Evolutionary conservation across 2,329 filamentous ascomycete species (phyloP).

Genomic region (Aspergillus sp.): DNA sequence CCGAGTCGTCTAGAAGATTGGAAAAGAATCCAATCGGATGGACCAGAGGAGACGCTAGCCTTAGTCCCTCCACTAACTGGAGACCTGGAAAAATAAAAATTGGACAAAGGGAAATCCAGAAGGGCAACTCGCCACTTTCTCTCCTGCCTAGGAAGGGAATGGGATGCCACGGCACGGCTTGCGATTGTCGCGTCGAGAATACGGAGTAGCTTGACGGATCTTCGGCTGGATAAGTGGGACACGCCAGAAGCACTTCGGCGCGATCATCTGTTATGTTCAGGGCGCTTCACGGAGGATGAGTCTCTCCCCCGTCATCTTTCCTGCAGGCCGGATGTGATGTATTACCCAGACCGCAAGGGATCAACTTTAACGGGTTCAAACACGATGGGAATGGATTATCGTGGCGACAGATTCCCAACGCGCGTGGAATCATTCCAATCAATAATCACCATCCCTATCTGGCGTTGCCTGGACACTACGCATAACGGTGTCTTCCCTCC

Average conservation of each 20-base stretch:
- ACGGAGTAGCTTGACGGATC: not conserved
- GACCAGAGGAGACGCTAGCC: slow-evolving; percentile 6
- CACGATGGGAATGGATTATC: slow-evolving; percentile 1
- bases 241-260: not conserved
- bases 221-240: not conserved
- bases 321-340: slow-evolving; percentile 1
- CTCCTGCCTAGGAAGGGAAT: no score
- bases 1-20: slow-evolving; percentile 15
- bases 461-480: not conserved
- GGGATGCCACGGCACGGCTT: not conserved
- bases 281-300: not conserved
- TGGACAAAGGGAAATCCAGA: slow-evolving; percentile 1
- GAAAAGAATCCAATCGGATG: slow-evolving; percentile 19
- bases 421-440: not conserved
- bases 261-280: not conserved
- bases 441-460: not conserved
- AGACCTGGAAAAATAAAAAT: not conserved
- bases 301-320: not conserved
- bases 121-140: not conserved
- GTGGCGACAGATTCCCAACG: no score
- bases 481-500: not conserved
- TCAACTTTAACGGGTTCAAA: not conserved
- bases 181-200: not conserved
- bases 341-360: slow-evolving; percentile 6
- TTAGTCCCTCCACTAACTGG: slow-evolving; percentile 1